Conservation (phyloP, 2,329 filamentous ascomycete species). For the Penicillium hesseltinei region DNA sequence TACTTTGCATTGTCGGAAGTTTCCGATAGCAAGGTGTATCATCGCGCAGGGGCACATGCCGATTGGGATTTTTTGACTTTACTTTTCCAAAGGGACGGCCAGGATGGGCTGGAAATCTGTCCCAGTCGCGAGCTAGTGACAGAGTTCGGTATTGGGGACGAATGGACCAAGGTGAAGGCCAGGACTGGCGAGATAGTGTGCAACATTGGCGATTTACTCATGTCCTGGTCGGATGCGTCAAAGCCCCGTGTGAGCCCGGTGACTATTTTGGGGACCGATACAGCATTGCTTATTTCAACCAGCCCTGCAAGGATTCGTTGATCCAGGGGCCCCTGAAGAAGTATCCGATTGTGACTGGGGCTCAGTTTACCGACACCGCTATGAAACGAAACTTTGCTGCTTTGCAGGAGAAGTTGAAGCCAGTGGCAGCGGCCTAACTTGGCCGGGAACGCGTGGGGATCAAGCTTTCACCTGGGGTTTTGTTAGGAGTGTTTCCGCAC, state of each 20-base stretch:
- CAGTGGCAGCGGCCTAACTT: constrained; percentile 17
- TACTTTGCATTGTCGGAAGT: constrained; percentile 51
- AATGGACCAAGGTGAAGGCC: constrained; percentile 63
- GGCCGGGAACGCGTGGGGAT: background rate
- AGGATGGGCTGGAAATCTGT: constrained; percentile 64
- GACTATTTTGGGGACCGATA: constrained; percentile 61
- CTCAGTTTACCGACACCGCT: constrained; percentile 58
- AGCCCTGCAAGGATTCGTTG: constrained; percentile 57
- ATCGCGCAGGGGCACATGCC: constrained; percentile 62
- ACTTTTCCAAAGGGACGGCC: constrained; percentile 60
- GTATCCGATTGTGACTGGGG: constrained; percentile 60
- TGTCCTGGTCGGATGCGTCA: constrained; percentile 66
- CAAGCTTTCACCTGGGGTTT: background rate
- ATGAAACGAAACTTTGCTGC: constrained; percentile 58
- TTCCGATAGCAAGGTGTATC: constrained; percentile 46
- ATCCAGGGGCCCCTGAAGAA: constrained; percentile 63
- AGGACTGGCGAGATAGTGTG: constrained; percentile 57
- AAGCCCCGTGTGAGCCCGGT: constrained; percentile 55
- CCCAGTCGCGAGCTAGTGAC: constrained; percentile 62
- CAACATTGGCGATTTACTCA: constrained; percentile 65
- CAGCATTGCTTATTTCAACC: constrained; percentile 66
- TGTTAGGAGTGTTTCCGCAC: constrained; percentile 12
- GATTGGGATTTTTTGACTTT: constrained; percentile 65
- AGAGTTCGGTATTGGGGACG: constrained; percentile 58
- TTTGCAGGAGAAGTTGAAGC: constrained; percentile 50